Conservation (phyloP, 179 eudicot species). For the Pouteria campechiana region DNA sequence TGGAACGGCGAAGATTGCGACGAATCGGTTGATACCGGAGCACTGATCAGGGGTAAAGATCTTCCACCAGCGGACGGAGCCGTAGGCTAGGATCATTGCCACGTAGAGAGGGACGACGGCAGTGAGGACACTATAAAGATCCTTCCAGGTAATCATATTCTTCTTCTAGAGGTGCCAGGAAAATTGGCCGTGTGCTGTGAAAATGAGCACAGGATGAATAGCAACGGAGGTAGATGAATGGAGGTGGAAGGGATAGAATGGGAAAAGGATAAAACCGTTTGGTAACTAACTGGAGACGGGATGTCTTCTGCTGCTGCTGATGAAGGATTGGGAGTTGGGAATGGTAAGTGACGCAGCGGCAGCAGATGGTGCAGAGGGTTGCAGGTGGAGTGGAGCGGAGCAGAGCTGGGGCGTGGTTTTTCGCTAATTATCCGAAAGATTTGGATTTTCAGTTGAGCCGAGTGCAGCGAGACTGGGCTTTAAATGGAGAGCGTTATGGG, state of each 20-base stretch:
- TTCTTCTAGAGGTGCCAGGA: not conserved
- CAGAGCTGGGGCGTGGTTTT: too few species aligned
- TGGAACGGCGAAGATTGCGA: constrained; percentile 63
- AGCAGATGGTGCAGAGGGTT: too few species aligned
- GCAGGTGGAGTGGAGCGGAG: too few species aligned
- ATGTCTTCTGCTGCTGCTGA: constrained; percentile 1
- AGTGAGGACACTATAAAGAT: constrained; percentile 48
- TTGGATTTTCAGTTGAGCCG: too few species aligned
- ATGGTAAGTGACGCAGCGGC: too few species aligned
- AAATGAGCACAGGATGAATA: not conserved
- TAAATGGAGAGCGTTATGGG: too few species aligned
- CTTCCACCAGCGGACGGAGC: constrained; percentile 81
- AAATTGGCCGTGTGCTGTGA: not conserved
- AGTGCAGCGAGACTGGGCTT: too few species aligned
- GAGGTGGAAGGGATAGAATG: constrained; percentile 5
- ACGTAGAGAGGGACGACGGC: constrained; percentile 65
- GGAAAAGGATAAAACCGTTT: constrained; percentile 12
- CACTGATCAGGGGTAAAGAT: constrained; percentile 68
- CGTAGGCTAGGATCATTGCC: constrained; percentile 74
- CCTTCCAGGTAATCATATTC: constrained; percentile 49
- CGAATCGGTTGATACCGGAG: constrained; percentile 71
- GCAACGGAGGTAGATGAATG: not conserved
- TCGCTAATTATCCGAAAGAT: too few species aligned
- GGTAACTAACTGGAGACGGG: constrained; percentile 11
- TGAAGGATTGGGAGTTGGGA: not conserved